These are phyloP conservation scores for Xylaria curta DNA, from an alignment of 495 filamentous ascomycete species.

Conservation along the genomic window DNA sequence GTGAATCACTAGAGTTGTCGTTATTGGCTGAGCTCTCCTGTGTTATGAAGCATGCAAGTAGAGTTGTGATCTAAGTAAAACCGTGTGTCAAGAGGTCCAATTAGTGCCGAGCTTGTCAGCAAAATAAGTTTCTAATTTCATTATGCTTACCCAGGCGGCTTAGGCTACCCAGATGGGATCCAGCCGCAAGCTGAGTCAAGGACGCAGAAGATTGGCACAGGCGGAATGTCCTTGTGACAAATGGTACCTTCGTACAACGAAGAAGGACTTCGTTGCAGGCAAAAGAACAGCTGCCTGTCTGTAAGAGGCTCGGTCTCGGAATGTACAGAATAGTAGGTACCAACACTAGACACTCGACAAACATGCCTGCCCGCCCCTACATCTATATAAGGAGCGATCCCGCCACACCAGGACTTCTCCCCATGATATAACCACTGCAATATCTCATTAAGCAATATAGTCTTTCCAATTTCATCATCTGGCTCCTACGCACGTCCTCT, in stretches of 20 bases:
- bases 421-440: conserved; percentile 3
- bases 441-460: not conserved
- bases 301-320: conserved; percentile 5
- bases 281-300: not conserved
- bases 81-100: not conserved
- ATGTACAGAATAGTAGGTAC: conserved; percentile 15
- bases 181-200: conserved; percentile 24
- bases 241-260: conserved; percentile 16
- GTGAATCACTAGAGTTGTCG: not conserved
- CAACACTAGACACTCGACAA: conserved; percentile 5
- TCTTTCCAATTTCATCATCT: not conserved
- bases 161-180: conserved; percentile 10
- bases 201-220: not conserved
- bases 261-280: not conserved
- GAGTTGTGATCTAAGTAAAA: not conserved
- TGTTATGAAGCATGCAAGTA: not conserved
- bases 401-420: not conserved
- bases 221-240: conserved; percentile 1
- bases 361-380: not conserved
- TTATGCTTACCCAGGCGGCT: conserved; percentile 19
- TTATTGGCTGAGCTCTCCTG: not conserved
- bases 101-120: conserved; percentile 14
- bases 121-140: not conserved
- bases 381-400: conserved; percentile 7
- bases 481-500: not conserved